Conservation (phyloP, 345 rosid genomes). For the Brassica rapa region DNA sequence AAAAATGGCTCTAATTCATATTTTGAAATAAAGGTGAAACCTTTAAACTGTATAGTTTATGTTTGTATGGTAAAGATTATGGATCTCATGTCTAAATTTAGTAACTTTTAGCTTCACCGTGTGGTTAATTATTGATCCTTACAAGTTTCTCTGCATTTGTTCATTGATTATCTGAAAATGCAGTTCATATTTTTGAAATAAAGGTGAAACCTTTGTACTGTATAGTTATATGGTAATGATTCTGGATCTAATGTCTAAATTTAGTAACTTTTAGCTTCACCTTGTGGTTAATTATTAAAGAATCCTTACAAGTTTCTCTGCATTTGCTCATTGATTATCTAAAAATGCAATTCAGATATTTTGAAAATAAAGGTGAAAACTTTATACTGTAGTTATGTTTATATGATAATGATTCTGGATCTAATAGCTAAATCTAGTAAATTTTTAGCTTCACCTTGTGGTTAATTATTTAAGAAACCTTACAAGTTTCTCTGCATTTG, state of each 20-base stretch:
- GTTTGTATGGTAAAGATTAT: conserved; percentile 27
- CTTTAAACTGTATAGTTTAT: conserved; percentile 33
- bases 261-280: conserved; percentile 21
- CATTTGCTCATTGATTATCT: neutral
- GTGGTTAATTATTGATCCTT: neutral
- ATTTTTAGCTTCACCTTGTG: neutral
- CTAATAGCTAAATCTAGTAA: conserved; percentile 22
- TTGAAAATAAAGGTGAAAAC: too few relatives aligned
- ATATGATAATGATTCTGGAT: conserved; percentile 30
- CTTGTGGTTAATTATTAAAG: neutral
- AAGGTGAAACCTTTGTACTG: conserved; percentile 24
- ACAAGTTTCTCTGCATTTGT: neutral
- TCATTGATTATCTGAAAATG: neutral
- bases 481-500: too few relatives aligned
- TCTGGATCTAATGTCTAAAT: conserved; percentile 21
- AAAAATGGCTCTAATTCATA: neutral
- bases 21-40: neutral
- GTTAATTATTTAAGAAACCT: too few relatives aligned
- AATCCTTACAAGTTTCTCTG: neutral
- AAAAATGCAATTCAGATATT: neutral
- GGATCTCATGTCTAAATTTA: conserved; percentile 27
- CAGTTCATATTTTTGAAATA: neutral
- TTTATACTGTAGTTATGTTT: conserved; percentile 31
- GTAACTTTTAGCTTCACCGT: conserved; percentile 15
- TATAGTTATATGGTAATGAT: conserved; percentile 29